Percentiles rank a stretch among this genome's conserved stretches.
These are phyloP conservation scores for Malassezia furfur DNA, from an alignment of 1,284 basidiomycete genomes.

Conservation along the genomic window DNA sequence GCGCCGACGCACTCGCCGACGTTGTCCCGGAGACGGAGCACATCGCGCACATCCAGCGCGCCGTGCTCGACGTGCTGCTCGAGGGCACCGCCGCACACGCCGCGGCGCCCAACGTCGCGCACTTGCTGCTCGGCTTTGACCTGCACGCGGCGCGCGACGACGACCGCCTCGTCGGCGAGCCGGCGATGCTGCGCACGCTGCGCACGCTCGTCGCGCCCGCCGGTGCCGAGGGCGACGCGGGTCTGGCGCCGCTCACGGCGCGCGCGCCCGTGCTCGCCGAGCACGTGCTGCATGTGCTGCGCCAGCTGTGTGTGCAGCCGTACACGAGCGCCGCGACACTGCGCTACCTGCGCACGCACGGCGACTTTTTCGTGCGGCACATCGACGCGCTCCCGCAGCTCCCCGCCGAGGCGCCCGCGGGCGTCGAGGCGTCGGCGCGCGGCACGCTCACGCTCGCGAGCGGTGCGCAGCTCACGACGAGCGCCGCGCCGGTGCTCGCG, in stretches of 20 bases:
- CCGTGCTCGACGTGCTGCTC: conserved; percentile 76
- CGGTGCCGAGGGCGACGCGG: conserved; percentile 50
- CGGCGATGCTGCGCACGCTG: conserved; percentile 3
- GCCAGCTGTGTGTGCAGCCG: conserved; percentile 76
- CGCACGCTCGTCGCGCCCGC: conserved; percentile 50
- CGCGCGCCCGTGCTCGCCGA: conserved; percentile 66
- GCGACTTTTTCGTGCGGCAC: conserved; percentile 81
- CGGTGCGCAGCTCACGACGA: conserved; percentile 62
- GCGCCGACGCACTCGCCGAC: conserved; percentile 53
- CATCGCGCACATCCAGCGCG: conserved; percentile 63
- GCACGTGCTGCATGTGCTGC: conserved; percentile 69
- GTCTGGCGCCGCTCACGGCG: conserved; percentile 36
- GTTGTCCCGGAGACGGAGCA: conserved; percentile 59
- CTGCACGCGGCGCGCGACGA: conserved; percentile 48
- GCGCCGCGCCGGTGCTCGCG: conserved; percentile 62
- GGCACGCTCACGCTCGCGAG: conserved; percentile 61
- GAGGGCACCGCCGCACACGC: conserved; percentile 62
- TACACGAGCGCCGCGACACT: conserved; percentile 72
- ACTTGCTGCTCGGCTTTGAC: conserved; percentile 70
- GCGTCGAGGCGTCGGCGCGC: conserved; percentile 16
- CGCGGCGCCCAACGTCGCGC: conserved; percentile 73
- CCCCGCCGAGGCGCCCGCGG: conserved; percentile 23
- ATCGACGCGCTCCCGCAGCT: conserved; percentile 59
- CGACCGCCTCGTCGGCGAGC: conserved; percentile 43
- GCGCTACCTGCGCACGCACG: conserved; percentile 75